A percentile compares a stretch with the other conserved stretches of the same genome.
phyloP scores from a whole-genome alignment of 2,329 filamentous ascomycete genomes.

The Alternaria angustiovoidea region DNA sequence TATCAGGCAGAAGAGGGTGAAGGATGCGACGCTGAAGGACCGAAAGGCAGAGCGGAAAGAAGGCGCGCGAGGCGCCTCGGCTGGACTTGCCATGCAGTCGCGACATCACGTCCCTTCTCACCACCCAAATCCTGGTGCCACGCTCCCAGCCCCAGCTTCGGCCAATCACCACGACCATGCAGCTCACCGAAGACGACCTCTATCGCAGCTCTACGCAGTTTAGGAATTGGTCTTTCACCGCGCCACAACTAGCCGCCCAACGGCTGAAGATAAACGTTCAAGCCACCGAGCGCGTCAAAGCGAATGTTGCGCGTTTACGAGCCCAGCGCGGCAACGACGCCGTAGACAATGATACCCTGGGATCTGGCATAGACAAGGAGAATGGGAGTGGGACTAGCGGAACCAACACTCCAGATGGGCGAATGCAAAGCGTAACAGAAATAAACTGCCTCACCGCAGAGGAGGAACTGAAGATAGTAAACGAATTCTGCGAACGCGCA shows the following conservation, averaged over 20 bases:
- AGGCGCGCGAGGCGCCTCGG: constrained; percentile 16
- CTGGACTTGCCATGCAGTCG: constrained; percentile 25
- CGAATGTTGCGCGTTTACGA: constrained; percentile 62
- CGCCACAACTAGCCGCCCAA: constrained; percentile 72
- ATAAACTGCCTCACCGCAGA: constrained; percentile 83
- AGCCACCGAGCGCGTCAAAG: constrained; percentile 73
- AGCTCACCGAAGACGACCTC: constrained; percentile 84
- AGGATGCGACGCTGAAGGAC: constrained; percentile 1
- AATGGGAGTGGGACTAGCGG: constrained; percentile 41
- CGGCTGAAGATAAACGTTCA: constrained; percentile 81
- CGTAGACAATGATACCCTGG: constrained; percentile 38
- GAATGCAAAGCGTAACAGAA: constrained; percentile 48
- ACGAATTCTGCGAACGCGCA: constrained; percentile 75
- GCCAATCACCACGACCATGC: constrained; percentile 36
- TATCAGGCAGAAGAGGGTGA: not conserved
- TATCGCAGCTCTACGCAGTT: constrained; percentile 92
- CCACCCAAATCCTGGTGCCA: not conserved
- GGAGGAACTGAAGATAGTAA: constrained; percentile 83
- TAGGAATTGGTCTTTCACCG: constrained; percentile 90
- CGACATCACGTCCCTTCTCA: constrained; percentile 5
- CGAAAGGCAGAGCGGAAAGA: not conserved
- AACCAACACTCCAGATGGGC: constrained; percentile 36
- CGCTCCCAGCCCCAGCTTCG: constrained; percentile 8
- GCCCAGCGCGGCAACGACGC: constrained; percentile 47
- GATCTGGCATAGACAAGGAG: constrained; percentile 44